phyloP scores from a whole-genome alignment of 208 protist species.

The Crithidia bombi region DNA sequence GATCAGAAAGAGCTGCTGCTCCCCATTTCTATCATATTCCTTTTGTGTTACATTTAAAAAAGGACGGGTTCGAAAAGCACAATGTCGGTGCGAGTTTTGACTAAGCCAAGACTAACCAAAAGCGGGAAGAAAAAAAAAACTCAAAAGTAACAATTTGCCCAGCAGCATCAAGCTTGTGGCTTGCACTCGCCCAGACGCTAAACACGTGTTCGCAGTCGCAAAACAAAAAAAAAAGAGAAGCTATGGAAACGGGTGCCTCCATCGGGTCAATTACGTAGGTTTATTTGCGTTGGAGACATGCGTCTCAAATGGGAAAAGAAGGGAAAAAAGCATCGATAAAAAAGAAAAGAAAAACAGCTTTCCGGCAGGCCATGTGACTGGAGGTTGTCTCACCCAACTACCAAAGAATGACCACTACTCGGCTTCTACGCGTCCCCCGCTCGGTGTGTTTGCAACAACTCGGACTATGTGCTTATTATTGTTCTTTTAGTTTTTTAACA shows the following conservation, averaged over 20 bases:
- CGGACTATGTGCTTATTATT: background rate
- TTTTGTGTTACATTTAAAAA: background rate
- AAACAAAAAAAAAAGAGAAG: conserved; percentile 2
- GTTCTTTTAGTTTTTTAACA: background rate
- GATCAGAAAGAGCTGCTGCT: too few species aligned
- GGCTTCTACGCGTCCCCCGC: conserved; percentile 1
- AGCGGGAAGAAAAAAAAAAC: background rate
- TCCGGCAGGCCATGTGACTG: background rate
- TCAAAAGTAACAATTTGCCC: background rate
- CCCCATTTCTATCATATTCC: too few species aligned
- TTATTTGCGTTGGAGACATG: background rate
- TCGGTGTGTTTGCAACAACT: background rate
- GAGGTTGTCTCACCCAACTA: background rate
- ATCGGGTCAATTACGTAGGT: background rate
- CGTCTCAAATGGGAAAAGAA: background rate
- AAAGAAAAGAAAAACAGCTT: background rate
- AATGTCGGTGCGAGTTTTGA: background rate
- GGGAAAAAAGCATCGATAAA: background rate
- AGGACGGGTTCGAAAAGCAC: background rate
- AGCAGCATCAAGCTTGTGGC: too few species aligned
- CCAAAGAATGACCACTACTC: background rate
- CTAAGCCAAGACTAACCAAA: background rate
- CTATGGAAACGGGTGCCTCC: background rate
- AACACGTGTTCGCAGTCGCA: too few species aligned
- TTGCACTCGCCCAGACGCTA: too few species aligned